Conservation (phyloP, 441 rosid genomes). For the Arabidopsis hybrid region DNA sequence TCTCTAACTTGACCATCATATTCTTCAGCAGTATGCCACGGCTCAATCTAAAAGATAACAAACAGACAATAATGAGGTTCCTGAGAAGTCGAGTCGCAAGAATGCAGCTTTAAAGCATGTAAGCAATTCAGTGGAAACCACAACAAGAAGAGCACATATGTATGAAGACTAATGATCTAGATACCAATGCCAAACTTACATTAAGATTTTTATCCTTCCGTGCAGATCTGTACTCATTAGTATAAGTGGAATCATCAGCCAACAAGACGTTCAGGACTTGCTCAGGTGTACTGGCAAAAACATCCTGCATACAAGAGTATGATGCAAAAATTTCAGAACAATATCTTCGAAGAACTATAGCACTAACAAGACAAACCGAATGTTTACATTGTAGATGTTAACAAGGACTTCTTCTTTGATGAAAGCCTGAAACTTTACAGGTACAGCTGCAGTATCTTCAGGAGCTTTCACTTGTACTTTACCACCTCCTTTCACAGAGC, state of each 20-base stretch:
- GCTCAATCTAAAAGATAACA: constrained; percentile 76
- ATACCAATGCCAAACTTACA: constrained; percentile 57
- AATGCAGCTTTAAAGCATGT: constrained; percentile 8
- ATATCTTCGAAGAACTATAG: constrained; percentile 27
- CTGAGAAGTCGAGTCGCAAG: constrained; percentile 2
- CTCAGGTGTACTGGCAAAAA: constrained; percentile 81
- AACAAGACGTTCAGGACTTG: constrained; percentile 68
- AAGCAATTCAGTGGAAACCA: neutral
- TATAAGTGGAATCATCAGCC: constrained; percentile 73
- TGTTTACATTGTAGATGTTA: constrained; percentile 69
- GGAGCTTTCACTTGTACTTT: constrained; percentile 51
- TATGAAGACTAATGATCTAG: constrained; percentile 6
- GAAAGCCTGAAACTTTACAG: constrained; percentile 74
- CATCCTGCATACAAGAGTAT: constrained; percentile 61
- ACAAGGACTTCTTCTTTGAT: constrained; percentile 89
- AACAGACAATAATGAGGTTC: constrained; percentile 34
- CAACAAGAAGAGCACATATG: neutral
- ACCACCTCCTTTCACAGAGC: constrained; percentile 71
- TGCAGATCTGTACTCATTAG: constrained; percentile 67
- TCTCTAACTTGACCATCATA: constrained; percentile 98
- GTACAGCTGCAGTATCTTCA: constrained; percentile 58
- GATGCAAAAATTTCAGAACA: constrained; percentile 24
- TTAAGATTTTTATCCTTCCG: constrained; percentile 83
- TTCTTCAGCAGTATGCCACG: constrained; percentile 92
- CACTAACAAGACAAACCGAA: constrained; percentile 23